phyloP scores from a whole-genome alignment of 139 green algal species.

The Chlorella ohadii region DNA sequence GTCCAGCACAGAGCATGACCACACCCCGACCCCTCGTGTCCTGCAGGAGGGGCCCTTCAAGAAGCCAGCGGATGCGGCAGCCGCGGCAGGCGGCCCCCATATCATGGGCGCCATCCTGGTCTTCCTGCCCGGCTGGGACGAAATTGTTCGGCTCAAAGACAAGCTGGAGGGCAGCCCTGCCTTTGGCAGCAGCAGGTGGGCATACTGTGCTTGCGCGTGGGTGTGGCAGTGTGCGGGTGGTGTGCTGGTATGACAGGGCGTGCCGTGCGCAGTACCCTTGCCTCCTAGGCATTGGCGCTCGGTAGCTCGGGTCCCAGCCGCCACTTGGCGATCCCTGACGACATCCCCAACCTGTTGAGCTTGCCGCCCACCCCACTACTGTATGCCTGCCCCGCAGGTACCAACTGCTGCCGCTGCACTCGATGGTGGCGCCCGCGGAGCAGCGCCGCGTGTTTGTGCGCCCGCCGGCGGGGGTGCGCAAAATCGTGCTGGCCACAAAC shows the following conservation, averaged over 20 bases:
- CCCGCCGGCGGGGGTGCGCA: conserved; percentile 68
- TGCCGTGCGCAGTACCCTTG: no score
- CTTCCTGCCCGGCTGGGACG: conserved; percentile 89
- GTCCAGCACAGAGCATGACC: no score
- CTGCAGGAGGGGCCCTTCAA: conserved; percentile 42
- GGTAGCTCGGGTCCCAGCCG: no score
- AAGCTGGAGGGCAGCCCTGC: conserved; percentile 46
- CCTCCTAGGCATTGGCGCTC: no score
- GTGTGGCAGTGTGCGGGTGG: no score
- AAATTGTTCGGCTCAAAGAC: conserved; percentile 83
- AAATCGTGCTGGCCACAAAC: conserved; percentile 89
- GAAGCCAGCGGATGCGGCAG: not conserved
- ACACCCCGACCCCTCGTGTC: no score
- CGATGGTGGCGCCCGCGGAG: conserved; percentile 74
- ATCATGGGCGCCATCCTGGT: conserved; percentile 75
- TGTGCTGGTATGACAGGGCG: no score
- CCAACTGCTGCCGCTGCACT: conserved; percentile 79
- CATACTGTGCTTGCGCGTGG: not conserved
- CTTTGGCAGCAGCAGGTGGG: conserved; percentile 41
- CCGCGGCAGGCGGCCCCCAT: not conserved
- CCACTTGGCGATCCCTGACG: no score
- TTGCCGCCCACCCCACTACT: no score
- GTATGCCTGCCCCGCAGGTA: conserved; percentile 38
- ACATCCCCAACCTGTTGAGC: no score
- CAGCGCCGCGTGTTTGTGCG: conserved; percentile 73